Base-by-base conservation (phyloP, 495 filamentous ascomycete species). In the Trichoderma virens region DNA sequence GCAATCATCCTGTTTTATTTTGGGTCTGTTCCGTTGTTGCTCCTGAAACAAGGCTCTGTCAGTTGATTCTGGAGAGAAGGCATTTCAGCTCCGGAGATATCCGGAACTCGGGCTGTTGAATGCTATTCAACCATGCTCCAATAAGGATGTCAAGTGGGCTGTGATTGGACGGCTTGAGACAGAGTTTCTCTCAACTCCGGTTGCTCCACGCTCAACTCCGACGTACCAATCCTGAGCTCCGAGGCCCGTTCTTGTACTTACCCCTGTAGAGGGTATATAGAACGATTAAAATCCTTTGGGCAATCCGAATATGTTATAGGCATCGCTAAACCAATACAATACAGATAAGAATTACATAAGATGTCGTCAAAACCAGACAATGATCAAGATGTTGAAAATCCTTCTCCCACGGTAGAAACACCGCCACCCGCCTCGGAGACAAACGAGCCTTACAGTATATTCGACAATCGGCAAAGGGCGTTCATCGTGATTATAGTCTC, bases 401-500 rank as follows among this genome's bases (percentile, higher is more conserved):
- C 20, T 9, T 56, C 51, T 2, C 25, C 51, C 23, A 28, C 51
- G 25, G 6, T 25, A 56, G 51, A 56, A 28, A 18, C 51, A 14
- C 51, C 51, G 25, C 51, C 23, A 56, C 16, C 35, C 59, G n/a
- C 64, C 66, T 59, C 59, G 65, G 51, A 27, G 2, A 0, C 51
- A 63, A 39, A 41, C 30, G 70, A 72, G 45, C 79, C 79, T 0
- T 79, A 76, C 60, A 82, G 74, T 62, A 79, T 81, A 30, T 82
- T 80, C 54, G 78, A 79, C 38, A 73, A 71, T 23, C 70, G 74
- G 25, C 78, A 83, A 68, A 82, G 80, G 66, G 72, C 72, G 18
- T 45, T 83, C 0, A 78, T 84, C 43, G 69, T 82, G 0, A 64
- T 75, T 9, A 70, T 81, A 43, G 76, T 80, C 14, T 78, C 81